Evolutionary conservation across 352 stramenopile genomes (phyloP), one percentile per base, ranked within the genome.

Genomic region (Pythium pyrilobum): DNA sequence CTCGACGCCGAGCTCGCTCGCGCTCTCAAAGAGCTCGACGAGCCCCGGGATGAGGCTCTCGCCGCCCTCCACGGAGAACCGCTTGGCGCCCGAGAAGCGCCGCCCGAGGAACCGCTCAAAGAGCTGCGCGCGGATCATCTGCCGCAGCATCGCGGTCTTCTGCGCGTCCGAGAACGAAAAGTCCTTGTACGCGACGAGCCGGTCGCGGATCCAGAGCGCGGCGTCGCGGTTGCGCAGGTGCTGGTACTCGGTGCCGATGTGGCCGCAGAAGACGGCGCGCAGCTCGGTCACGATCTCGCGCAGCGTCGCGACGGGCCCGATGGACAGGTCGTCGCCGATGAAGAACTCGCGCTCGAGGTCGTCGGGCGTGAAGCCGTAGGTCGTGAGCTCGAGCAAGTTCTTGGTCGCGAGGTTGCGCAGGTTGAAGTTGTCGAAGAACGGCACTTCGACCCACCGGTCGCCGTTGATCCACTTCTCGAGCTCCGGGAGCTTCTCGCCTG

Each of bases 21-120:
- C 96, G 36, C 71, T 79, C 64, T 99, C 91, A 49, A 99, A 94
- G 24, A 98, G 88, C 57, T 93, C 81, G 63, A 96, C 96, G 38
- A 99, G 73, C 8, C 89, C 97, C 15, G 96, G 91, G 31, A 99
- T 96, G 33, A 99, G 81, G 12, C 87, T 92, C 80, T 99, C 96
- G 28, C 88, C 88, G 11, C 97, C 97, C 82, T 99, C 97, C 42
- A 99, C 87, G 15, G 96, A 98, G 70, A 99, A 99, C 20, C 97
- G 86, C 69, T 99, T 99, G 50, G 96, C 96, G 27, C 80, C 78
- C 0, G 76, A 89, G 53, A 91, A 95, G 52, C 98, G 98, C 15
- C 94, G 84, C 2, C 90, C 95, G 11, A 99, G 81, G 76, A 99
- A 99, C 32, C 84, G 97, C 63, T 99, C 97, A 69, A 99, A 99